A percentile compares a stretch with the other conserved stretches of the same genome.
phyloP scores from a whole-genome alignment of 768 basidiomycete genomes.

The Hygrophorus russula region DNA sequence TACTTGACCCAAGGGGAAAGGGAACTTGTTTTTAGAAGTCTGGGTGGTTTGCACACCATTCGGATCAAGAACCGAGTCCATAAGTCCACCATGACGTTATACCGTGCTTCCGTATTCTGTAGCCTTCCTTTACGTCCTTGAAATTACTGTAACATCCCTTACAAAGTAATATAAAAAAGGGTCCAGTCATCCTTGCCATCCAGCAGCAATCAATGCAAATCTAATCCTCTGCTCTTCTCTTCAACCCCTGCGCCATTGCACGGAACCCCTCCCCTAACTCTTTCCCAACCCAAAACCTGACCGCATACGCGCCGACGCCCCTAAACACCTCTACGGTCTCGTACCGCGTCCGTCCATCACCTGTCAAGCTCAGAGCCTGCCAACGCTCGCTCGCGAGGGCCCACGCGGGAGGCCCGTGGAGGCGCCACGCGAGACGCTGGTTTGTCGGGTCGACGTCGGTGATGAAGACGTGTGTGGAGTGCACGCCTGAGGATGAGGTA shows the following conservation, averaged over 20 bases:
- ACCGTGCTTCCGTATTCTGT: no score
- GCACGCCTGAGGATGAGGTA: constrained; percentile 20
- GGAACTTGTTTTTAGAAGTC: no score
- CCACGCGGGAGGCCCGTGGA: constrained; percentile 29
- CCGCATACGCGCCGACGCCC: constrained; percentile 42
- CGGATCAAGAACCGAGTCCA: no score
- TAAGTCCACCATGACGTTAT: no score
- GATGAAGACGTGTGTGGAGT: constrained; percentile 33
- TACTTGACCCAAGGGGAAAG: no score
- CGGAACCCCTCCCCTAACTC: constrained; percentile 34
- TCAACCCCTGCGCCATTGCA: constrained; percentile 49
- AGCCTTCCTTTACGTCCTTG: no score
- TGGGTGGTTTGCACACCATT: no score
- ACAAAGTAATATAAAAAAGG: no score
- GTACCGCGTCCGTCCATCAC: constrained; percentile 47
- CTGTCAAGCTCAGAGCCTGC: constrained; percentile 44
- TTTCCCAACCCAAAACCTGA: constrained; percentile 31
- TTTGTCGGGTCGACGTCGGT: constrained; percentile 40
- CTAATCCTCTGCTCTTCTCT: constrained; percentile 32
- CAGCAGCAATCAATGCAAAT: not conserved
- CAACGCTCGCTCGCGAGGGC: constrained; percentile 47
- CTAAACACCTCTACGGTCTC: constrained; percentile 53
- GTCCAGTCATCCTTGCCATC: no score
- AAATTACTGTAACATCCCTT: no score
- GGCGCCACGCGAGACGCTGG: constrained; percentile 48